These are phyloP conservation scores for Lactarius hengduanensis DNA, from an alignment of 768 basidiomycete species.

Conservation along the genomic window DNA sequence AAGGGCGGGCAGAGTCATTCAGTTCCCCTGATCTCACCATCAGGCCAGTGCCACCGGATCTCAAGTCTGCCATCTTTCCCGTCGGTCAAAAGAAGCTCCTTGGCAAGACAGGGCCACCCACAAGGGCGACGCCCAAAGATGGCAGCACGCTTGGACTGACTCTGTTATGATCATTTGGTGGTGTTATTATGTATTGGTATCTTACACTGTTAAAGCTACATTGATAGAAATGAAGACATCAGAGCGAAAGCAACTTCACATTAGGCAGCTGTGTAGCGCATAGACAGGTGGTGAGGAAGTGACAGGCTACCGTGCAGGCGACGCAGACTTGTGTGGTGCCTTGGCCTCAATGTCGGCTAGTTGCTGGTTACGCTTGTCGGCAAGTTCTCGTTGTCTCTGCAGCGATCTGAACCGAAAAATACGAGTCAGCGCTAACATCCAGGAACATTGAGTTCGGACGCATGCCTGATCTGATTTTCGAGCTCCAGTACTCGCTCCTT, in stretches of 20 bases:
- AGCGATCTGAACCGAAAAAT: constrained; percentile 49
- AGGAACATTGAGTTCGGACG: constrained; percentile 2
- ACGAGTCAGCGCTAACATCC: constrained; percentile 16
- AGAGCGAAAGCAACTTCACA: constrained; percentile 16
- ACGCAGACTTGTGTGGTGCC: constrained; percentile 22
- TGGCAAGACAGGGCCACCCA: not conserved
- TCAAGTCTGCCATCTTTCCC: not conserved
- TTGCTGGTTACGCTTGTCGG: constrained; percentile 69
- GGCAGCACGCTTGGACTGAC: not conserved
- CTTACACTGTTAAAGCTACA: constrained; percentile 15
- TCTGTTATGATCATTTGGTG: not conserved
- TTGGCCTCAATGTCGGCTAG: constrained; percentile 47
- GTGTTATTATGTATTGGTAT: constrained; percentile 22
- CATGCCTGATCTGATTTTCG: constrained; percentile 68
- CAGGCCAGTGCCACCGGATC: not conserved
- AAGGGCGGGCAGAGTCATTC: too few relatives aligned
- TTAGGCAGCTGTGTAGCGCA: constrained; percentile 10
- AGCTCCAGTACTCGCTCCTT: constrained; percentile 82
- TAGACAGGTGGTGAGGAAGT: not conserved
- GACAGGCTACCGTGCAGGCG: constrained; percentile 18
- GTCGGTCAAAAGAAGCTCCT: not conserved
- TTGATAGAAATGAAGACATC: constrained; percentile 16
- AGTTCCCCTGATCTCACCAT: not conserved
- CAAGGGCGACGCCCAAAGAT: too few relatives aligned
- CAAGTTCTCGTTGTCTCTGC: constrained; percentile 73